Conservation (phyloP, 164 flowering plant genomes). For the Magnolia kwangsiensis region DNA sequence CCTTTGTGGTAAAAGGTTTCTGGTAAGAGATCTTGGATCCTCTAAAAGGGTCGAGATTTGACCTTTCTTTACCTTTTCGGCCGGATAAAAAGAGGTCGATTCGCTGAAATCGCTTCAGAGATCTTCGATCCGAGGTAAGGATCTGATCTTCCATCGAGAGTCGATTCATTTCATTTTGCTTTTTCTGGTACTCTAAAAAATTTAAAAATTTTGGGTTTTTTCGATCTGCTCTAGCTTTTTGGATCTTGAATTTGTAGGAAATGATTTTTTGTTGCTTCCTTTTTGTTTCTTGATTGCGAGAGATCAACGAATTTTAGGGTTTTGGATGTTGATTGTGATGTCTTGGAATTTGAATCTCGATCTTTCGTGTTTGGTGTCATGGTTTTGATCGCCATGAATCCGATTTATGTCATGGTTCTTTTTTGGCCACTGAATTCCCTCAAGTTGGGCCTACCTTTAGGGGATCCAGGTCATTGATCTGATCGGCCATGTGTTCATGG, state of each 20-base stretch:
- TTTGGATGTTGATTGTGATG: neutral
- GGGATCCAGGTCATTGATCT: too few species aligned
- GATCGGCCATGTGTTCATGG: too few species aligned
- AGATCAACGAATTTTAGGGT: neutral
- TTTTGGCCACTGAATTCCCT: too few species aligned
- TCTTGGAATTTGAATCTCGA: neutral
- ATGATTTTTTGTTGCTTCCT: neutral
- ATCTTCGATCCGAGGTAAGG: slow-evolving; percentile 17
- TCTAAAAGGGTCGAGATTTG: slow-evolving; percentile 11
- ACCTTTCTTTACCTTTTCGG: slow-evolving; percentile 6
- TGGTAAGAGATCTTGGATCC: neutral
- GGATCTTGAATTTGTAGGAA: neutral
- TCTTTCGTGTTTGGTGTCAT: too few species aligned
- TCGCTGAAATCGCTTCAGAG: neutral
- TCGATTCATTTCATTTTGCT: neutral
- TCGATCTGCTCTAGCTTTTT: neutral
- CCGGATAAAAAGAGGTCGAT: slow-evolving; percentile 9
- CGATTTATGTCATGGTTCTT: too few species aligned
- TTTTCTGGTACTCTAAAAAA: neutral
- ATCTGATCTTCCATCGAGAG: neutral
- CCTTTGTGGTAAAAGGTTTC: neutral
- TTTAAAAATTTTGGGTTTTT: neutral
- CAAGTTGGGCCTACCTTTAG: too few species aligned
- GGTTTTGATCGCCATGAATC: too few species aligned
- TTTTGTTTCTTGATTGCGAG: neutral